Conservation (phyloP, 2,329 filamentous ascomycete genomes). For the Plenodomus biglobosus region DNA sequence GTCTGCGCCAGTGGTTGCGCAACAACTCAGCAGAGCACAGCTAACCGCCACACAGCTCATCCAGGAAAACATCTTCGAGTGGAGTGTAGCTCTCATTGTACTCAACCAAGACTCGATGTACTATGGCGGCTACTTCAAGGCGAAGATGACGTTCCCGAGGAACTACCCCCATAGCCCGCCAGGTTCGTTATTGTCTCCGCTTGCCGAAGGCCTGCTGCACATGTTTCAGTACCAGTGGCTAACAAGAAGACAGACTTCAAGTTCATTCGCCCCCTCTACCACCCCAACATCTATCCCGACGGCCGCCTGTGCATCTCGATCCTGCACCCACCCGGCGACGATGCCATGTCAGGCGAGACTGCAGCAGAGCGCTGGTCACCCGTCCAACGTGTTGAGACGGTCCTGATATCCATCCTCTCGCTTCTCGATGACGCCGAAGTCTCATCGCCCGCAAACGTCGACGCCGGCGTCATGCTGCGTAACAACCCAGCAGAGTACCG, state of each 20-base stretch:
- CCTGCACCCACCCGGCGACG: constrained; percentile 86
- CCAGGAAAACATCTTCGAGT: constrained; percentile 81
- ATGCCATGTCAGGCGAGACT: constrained; percentile 85
- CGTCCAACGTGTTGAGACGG: constrained; percentile 89
- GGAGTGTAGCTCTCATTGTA: constrained; percentile 87
- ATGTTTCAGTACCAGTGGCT: constrained; percentile 1
- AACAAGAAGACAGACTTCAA: constrained; percentile 64
- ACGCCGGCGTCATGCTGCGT: constrained; percentile 83
- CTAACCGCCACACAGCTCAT: constrained; percentile 59
- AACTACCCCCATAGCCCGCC: constrained; percentile 92
- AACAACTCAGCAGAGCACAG: constrained; percentile 16
- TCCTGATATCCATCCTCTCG: constrained; percentile 87
- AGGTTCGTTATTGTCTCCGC: constrained; percentile 43
- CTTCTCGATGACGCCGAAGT: constrained; percentile 94
- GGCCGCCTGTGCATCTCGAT: constrained; percentile 96
- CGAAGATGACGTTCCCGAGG: constrained; percentile 80
- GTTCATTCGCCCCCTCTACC: constrained; percentile 77
- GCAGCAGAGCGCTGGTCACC: constrained; percentile 94
- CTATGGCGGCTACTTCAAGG: constrained; percentile 91
- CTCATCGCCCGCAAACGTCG: constrained; percentile 90
- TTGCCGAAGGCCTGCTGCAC: neutral
- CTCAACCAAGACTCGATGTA: constrained; percentile 90
- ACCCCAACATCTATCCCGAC: constrained; percentile 92
- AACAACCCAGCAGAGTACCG: constrained; percentile 72
- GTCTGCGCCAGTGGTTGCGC: constrained; percentile 9